Base-by-base conservation (phyloP, 2,329 filamentous ascomycete genomes). In the Aspergillus neotritici region DNA sequence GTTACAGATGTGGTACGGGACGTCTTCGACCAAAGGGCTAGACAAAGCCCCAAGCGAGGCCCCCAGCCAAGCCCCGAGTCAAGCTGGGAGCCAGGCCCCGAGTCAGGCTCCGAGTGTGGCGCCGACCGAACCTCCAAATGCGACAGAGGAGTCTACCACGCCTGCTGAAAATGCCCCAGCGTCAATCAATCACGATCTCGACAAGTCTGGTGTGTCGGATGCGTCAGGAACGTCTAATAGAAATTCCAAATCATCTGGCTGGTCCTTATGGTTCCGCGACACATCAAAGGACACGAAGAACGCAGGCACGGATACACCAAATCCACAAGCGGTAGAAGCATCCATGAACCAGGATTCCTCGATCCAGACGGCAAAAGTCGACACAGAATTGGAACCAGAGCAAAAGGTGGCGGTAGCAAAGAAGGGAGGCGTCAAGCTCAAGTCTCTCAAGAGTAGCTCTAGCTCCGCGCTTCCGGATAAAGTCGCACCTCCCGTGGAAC, bases 1-100 rank as follows among this genome's bases (percentile, higher is more conserved):
- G 70, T 57, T 71, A 44, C 68, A 70, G 45, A 68, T 72, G 62
- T 71, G 64, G 68, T 62, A 63, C 45, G 62, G 63, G 34, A 51
- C 55, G 10, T 50, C 51, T 16, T 48, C 57, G 16, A 40, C 54
- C 17, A 62, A 60, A 37, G 44, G 52, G 28, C 45, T 48, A 41
- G 53, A 65, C 41, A 52, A 59, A 31, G 33, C 52, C 48, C 44
- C 47, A 40, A 37, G 42, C 35, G 42, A 53, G 34, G 48, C 53
- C 21, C 21, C 21, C 2, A 25, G 21, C 5, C 21, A 8, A 25
- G 21, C 21, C 21, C 21, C 21, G 7, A 25, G 21, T 9, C 21
- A 8, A 25, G 21, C 21, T 25, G 21, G 7, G 6, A 25, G 21
- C 21, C 21, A 25, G 21, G 5, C 21, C 21, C 21, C 21, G 7